Base-by-base conservation (phyloP, 768 basidiomycete species). In the Mycena chlorophos region DNA sequence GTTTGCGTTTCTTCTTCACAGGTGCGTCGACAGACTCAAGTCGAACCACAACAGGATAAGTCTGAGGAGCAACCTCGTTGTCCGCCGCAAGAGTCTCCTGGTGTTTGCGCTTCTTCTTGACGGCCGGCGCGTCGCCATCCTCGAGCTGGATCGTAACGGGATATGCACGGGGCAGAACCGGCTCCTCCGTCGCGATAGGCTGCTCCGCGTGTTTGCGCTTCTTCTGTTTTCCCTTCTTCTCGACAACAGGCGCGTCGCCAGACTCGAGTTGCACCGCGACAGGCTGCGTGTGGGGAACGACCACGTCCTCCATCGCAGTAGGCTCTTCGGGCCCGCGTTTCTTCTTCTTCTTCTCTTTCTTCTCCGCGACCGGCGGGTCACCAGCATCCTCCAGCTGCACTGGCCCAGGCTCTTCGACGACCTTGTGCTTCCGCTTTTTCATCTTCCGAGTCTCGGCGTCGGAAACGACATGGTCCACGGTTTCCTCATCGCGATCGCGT, bases 1-100 rank as follows among this genome's bases (percentile, higher is more conserved):
- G n/a, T n/a, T n/a, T n/a, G n/a, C n/a, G n/a, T n/a, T 40, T 51
- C 38, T 40, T 59, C 59, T 56, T 54, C 20, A 57, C 66, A n/a
- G n/a, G n/a, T n/a, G n/a, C n/a, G n/a, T n/a, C n/a, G n/a, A n/a
- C n/a, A n/a, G n/a, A 20, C 52, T 58, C 27, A 56, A 52, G 31
- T 57, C 60, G 27, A 52, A 34, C 30, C n/a, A 68, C 73, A 12
- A 49, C 47, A 37, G 58, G 56, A 25, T 57, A 64, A 45, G 52
- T 54, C 20, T 34, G 19, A 20, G 23, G 17, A 29, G 26, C 52
- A 27, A 2, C 39, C 28, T 28, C 63, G 30, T 37, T 29, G 22
- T 17, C 29, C 43, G 19, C 52, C n/a, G 25, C 50, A n/a, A 50
- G 51, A 27, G 50, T 45, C 63, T 72, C 76, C 64, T 71, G 71